Conservation (phyloP, 164 flowering plant species). For the Annona cherimola region DNA sequence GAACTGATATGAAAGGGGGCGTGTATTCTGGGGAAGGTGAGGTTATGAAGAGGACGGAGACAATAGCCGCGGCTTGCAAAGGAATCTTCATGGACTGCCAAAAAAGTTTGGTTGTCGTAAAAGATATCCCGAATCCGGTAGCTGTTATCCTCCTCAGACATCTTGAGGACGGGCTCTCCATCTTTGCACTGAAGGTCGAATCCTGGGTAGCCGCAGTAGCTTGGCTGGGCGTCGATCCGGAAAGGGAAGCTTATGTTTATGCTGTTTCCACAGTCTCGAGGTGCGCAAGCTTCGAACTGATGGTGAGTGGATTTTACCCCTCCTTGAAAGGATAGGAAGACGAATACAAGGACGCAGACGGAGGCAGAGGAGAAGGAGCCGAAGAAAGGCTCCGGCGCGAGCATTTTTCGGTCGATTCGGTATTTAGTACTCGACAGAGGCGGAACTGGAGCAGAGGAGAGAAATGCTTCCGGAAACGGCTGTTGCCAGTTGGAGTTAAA, state of each 20-base stretch:
- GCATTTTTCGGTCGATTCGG: background rate
- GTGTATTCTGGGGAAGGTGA: slow-evolving; percentile 21
- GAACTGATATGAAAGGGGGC: slow-evolving; percentile 22
- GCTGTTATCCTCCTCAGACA: slow-evolving; percentile 30
- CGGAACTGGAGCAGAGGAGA: background rate
- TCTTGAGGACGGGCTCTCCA: slow-evolving; percentile 23
- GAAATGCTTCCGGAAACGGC: background rate
- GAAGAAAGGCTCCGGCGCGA: background rate
- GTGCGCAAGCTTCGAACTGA: slow-evolving; percentile 34
- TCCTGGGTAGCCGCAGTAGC: slow-evolving; percentile 45
- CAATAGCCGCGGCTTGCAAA: slow-evolving; percentile 17
- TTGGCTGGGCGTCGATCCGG: slow-evolving; percentile 36
- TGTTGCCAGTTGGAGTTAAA: background rate
- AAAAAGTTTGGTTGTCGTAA: slow-evolving; percentile 28
- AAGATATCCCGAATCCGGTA: slow-evolving; percentile 27
- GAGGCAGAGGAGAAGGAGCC: background rate
- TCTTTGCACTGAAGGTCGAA: slow-evolving; percentile 33
- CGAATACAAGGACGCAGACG: background rate
- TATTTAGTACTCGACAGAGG: background rate
- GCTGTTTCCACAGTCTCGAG: slow-evolving; percentile 40
- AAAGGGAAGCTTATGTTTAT: slow-evolving; percentile 46
- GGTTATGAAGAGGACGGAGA: slow-evolving; percentile 34
- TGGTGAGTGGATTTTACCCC: slow-evolving; percentile 17
- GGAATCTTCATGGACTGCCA: slow-evolving; percentile 18
- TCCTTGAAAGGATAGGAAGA: background rate